A percentile compares a stretch with the other conserved stretches of the same genome.
These are phyloP conservation scores for Paramecium biaurelia DNA, from an alignment of 73 alveolate species.

Conservation along the genomic window DNA sequence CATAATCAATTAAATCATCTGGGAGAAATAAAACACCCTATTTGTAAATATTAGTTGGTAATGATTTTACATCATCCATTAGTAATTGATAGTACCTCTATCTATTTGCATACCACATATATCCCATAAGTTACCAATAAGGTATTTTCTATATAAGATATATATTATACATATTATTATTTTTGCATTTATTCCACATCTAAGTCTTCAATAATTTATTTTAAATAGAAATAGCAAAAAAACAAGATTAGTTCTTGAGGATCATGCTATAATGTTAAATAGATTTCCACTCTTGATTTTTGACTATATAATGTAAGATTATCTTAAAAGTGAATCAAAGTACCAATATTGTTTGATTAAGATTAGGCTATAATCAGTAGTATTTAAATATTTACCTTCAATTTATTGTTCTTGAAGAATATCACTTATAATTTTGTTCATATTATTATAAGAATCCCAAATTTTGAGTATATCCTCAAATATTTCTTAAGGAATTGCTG, in stretches of 20 bases:
- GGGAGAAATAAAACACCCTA: background rate
- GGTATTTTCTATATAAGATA: background rate
- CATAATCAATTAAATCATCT: background rate
- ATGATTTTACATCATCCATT: background rate
- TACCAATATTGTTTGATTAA: background rate
- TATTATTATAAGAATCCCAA: constrained; percentile 38
- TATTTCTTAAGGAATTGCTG: background rate
- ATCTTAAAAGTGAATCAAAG: constrained; percentile 23
- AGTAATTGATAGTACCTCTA: background rate
- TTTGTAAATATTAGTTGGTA: background rate
- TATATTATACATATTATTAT: background rate
- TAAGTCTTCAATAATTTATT: constrained; percentile 12
- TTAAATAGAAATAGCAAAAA: background rate
- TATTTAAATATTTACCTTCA: background rate
- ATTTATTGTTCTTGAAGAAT: background rate
- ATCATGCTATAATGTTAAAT: background rate
- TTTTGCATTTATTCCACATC: constrained; percentile 4
- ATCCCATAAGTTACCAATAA: background rate
- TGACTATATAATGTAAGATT: background rate
- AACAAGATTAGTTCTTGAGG: background rate
- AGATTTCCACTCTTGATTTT: background rate
- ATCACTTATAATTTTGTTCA: background rate
- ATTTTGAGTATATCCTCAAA: background rate
- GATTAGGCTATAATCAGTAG: background rate
- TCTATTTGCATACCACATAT: constrained; percentile 6